Evolutionary conservation across 768 basidiomycete genomes (phyloP).

Genomic region (Boletus coccyginus): DNA sequence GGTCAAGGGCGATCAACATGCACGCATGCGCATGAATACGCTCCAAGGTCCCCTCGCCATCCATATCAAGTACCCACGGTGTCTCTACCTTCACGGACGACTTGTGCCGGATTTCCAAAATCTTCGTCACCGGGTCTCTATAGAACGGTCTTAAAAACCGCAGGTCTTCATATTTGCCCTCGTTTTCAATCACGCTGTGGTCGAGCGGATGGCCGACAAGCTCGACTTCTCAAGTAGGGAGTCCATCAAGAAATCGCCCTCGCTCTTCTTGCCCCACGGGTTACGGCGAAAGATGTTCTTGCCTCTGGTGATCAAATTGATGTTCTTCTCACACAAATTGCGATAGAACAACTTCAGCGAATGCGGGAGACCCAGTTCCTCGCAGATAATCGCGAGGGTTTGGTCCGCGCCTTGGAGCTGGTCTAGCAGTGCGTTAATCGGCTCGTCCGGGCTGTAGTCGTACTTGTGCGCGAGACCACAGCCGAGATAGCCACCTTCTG

Average conservation of each 20-base stretch:
- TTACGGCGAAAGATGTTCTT: too few relatives aligned
- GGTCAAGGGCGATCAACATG: background rate
- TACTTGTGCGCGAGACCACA: slow-evolving; percentile 15
- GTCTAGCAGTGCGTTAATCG: background rate
- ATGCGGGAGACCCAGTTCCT: background rate
- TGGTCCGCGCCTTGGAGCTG: background rate
- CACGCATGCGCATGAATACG: background rate
- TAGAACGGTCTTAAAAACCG: background rate
- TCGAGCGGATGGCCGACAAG: background rate
- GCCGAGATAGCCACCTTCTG: slow-evolving; percentile 6
- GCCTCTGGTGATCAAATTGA: too few relatives aligned
- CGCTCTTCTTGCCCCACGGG: too few relatives aligned
- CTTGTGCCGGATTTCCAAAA: background rate
- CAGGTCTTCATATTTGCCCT: background rate
- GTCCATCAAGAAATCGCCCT: too few relatives aligned
- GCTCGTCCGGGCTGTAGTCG: background rate
- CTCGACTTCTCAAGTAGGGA: background rate
- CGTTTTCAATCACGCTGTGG: background rate
- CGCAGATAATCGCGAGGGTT: background rate
- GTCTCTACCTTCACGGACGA: background rate
- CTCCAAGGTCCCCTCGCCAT: background rate
- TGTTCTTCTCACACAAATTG: background rate
- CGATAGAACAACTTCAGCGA: background rate
- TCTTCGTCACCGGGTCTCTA: background rate
- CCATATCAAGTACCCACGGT: background rate